phyloP scores from a whole-genome alignment of 495 filamentous ascomycete genomes.

The Neurospora sp. region DNA sequence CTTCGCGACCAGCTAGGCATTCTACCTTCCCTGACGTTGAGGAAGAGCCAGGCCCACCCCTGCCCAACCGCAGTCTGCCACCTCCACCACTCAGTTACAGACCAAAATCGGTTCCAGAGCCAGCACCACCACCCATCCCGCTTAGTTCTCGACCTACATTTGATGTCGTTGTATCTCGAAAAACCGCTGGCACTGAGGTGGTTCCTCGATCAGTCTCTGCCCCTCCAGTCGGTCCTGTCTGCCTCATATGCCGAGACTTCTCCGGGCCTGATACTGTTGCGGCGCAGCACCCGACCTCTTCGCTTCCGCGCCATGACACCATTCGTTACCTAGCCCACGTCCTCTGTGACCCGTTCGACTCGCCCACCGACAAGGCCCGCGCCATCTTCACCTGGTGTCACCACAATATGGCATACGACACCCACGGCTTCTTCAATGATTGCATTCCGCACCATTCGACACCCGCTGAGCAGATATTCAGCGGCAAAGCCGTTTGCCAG shows the following conservation, averaged over 20 bases:
- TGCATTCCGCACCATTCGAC: slow-evolving; percentile 47
- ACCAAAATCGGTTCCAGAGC: slow-evolving; percentile 12
- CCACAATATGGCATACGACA: slow-evolving; percentile 84
- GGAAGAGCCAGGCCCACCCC: slow-evolving; percentile 11
- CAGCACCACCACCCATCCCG: slow-evolving; percentile 36
- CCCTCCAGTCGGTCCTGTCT: slow-evolving; percentile 25
- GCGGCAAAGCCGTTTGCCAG: slow-evolving; percentile 78
- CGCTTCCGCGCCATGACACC: slow-evolving; percentile 54
- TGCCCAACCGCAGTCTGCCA: slow-evolving; percentile 29
- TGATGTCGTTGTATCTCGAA: slow-evolving; percentile 26
- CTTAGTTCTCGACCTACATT: slow-evolving; percentile 34
- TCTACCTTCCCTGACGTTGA: slow-evolving; percentile 4
- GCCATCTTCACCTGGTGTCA: slow-evolving; percentile 92
- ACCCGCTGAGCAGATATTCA: slow-evolving; percentile 53
- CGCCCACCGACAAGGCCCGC: slow-evolving; percentile 78
- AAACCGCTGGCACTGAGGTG: slow-evolving; percentile 7
- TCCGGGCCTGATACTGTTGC: slow-evolving; percentile 70
- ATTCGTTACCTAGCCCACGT: slow-evolving; percentile 60
- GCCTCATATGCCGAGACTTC: slow-evolving; percentile 81
- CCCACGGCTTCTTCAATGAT: slow-evolving; percentile 61
- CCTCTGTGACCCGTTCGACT: slow-evolving; percentile 70
- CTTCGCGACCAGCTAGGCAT: slow-evolving; percentile 27
- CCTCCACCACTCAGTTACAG: slow-evolving; percentile 24
- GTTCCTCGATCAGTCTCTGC: slow-evolving; percentile 12
- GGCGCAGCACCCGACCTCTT: slow-evolving; percentile 59